Conservation (phyloP, 768 basidiomycete genomes). For the Cyclocybe aegerita region DNA sequence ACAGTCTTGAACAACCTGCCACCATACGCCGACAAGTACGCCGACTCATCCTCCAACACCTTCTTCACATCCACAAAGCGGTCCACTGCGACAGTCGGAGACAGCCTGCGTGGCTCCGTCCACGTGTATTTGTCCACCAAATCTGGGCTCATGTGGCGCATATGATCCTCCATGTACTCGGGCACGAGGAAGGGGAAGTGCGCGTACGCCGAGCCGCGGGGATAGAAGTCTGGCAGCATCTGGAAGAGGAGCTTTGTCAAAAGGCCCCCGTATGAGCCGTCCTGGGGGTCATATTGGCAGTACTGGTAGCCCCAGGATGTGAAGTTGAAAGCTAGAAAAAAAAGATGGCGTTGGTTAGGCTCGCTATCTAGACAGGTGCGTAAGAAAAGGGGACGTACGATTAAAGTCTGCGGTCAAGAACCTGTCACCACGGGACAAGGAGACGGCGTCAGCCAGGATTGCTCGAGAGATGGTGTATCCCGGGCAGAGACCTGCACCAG, state of each 20-base stretch:
- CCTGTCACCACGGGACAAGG: conserved; percentile 74
- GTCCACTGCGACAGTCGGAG: conserved; percentile 26
- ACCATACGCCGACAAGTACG: conserved; percentile 33
- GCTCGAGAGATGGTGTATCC: conserved; percentile 84
- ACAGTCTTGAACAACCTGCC: conserved; percentile 30
- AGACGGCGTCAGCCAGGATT: conserved; percentile 80
- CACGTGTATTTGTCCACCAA: conserved; percentile 54
- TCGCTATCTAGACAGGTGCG: neutral
- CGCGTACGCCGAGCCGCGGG: conserved; percentile 62
- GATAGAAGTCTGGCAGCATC: conserved; percentile 69
- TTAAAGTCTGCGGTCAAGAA: conserved; percentile 79
- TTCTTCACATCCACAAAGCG: conserved; percentile 31
- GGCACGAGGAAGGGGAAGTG: conserved; percentile 84
- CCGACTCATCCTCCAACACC: conserved; percentile 26
- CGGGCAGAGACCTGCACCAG: conserved; percentile 78
- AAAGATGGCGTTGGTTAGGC: neutral
- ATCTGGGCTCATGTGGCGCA: conserved; percentile 30
- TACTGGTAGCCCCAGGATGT: conserved; percentile 82
- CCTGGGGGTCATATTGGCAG: conserved; percentile 57
- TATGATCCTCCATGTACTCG: conserved; percentile 37
- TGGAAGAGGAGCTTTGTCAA: conserved; percentile 73
- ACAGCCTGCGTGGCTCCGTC: conserved; percentile 42
- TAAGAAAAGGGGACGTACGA: conserved; percentile 41
- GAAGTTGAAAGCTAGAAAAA: conserved; percentile 58
- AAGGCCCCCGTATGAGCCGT: conserved; percentile 77